Base-by-base conservation (phyloP, 192 early-diverging fungal species). In the Coemansia sp. region DNA sequence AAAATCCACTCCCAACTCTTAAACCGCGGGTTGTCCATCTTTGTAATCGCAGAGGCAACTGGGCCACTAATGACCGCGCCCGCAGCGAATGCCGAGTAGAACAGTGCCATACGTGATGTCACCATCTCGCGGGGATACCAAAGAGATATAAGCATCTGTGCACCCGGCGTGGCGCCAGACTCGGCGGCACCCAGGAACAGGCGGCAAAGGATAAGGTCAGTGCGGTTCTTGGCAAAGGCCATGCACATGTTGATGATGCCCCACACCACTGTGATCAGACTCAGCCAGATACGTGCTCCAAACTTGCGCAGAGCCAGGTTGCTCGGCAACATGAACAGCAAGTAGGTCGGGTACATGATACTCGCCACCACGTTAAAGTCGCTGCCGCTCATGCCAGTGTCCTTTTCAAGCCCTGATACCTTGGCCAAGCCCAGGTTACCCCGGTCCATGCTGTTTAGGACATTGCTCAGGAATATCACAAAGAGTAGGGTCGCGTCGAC, bases 81-180 rank as follows among this genome's bases (percentile, higher is more conserved):
- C 0, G 48, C 54, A 4, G 67, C 56, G 22, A 71, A 71, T 2
- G 67, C 56, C 16, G 67, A 64, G 44, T 60, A 64, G 42, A 71
- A 71, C 45, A 63, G 34, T 0, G 67, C 38, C 11, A 71, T 31
- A 20, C 67, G 67, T 16, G 60, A 64, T 11, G 56, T 60, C 0
- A 64, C 67, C 67, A 71, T 71, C 10, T 49, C 33, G 47, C 67
- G 60, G 2, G 67, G 67, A 34, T 71, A 71, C 67, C 67, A 71
- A 4, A 71, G 56, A 0, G 67, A 47, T 13, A 71, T 71, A 3
- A 71, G 48, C 60, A 64, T 64, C 22, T 60, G 55, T 1, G 56
- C 61, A 18, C 67, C 67, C 1, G 67, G 61, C 2, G 67, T 52
- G n/a, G 61, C 60, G 19, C 67, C 67, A 9, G 61, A 54, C 43